phyloP scores from a whole-genome alignment of 306 rosid genomes.

The Gastrolobium bilobum region DNA sequence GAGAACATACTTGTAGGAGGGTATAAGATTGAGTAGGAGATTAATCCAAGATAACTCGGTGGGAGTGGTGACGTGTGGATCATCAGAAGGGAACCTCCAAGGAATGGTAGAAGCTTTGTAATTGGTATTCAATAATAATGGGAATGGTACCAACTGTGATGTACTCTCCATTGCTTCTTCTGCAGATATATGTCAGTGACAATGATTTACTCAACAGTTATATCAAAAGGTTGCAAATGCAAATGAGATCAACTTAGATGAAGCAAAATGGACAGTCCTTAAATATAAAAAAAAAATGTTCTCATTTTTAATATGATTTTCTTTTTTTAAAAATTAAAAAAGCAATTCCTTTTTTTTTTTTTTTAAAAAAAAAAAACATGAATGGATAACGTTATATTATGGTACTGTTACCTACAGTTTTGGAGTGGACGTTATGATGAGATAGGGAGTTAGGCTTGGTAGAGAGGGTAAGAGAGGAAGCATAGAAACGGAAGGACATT shows the following conservation, averaged over 20 bases:
- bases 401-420: conserved; percentile 27
- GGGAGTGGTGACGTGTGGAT: conserved; percentile 76
- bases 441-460: background rate
- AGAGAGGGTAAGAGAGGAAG: conserved; percentile 14
- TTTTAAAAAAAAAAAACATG: too few relatives aligned
- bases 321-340: too few relatives aligned
- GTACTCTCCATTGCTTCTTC: conserved; percentile 63
- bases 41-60: conserved; percentile 86
- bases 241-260: background rate
- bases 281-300: background rate
- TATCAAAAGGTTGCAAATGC: background rate
- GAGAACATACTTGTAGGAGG: conserved; percentile 76
- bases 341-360: too few relatives aligned
- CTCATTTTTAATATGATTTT: background rate
- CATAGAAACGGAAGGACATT: background rate
- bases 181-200: conserved; percentile 12
- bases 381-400: too few relatives aligned
- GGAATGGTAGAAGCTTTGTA: conserved; percentile 88
- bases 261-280: background rate
- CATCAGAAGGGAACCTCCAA: conserved; percentile 82
- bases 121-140: conserved; percentile 64
- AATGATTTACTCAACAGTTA: background rate
- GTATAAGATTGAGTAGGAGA: conserved; percentile 71
- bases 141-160: conserved; percentile 73
- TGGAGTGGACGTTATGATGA: background rate